Evolutionary conservation across 805 yeast species (phyloP), one percentile per base, ranked within the genome.

Genomic region (Ogataea parapolymorpha): DNA sequence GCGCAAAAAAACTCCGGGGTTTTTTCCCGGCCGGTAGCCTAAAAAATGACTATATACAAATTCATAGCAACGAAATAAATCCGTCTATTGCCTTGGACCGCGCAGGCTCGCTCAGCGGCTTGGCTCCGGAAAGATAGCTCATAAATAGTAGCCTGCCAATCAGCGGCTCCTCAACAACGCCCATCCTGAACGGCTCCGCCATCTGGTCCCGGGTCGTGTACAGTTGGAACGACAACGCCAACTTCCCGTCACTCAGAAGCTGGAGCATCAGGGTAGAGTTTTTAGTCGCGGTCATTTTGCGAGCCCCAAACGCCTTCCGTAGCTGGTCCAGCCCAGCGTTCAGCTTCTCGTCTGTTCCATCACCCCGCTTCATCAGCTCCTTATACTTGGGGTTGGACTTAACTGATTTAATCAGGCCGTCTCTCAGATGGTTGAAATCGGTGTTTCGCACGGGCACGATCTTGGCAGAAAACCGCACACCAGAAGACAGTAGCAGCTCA

Each of bases 391-490:
- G 79, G 55, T 78, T 79, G 26, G 87, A 83, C 60, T 82, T 69
- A 34, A 87, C 75, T 14, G 95, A 79, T 59, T 90, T 82, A 35
- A 88, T 75, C 46, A 93, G 75, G 0, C 98, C 98, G 58, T 93
- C 98, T 50, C 85, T 77, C 55, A 91, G 65, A 59, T 93, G 98
- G 48, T 80, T 79, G 63, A 85, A 89, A 63, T 91, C 97, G 1
- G 98, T 91, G 61, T 85, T 88, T 58, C 96, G 77, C 13, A 83
- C 80, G 0, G 99, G 97, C 9, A 84, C 80, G 44, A 91, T 82
- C 48, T 95, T 71, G 18, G 89, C 82, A 32, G 80, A 68, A 51
- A 88, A 73, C 42, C 79, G 74, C 26, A 83, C 75, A 11, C 80
- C 77, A 9, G 76, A 62, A 31, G 75, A 77, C 29, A 89, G 58